Base-by-base conservation (phyloP, 345 rosid genomes). In the Rhodamnia argentea region DNA sequence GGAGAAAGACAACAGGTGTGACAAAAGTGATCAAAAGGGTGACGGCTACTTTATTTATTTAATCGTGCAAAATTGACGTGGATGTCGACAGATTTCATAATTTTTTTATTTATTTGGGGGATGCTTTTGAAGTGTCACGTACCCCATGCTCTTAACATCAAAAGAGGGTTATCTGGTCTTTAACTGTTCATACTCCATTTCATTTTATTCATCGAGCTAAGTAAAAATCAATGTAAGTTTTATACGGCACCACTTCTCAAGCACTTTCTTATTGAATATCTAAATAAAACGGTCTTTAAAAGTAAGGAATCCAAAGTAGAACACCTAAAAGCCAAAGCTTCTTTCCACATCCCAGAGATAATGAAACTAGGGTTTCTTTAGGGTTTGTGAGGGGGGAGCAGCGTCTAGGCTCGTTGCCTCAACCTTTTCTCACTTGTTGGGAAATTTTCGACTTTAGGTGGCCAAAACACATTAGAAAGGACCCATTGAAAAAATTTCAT, bases 301-400 rank as follows among this genome's bases (percentile, higher is more conserved):
- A 93, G 91, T 54, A 85, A 83, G 93, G 95, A 92, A 94, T 94
- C 96, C 95, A 60, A 94, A 91, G 96, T 88, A 85, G 86, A 85
- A 90, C 76, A 59, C 90, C 91, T 85, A 86, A 92, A 93, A 87
- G 93, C 90, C 93, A 91, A 89, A 87, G 85, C 78, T 87, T 87
- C 90, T 90, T 90, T 92, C 87, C 85, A 64, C 82, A 84, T 82
- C 87, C 86, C 47, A 37, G 3, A 32, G 47, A 70, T 52, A 58
- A 83, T 85, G 55, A 85, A 87, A 76, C 86, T 85, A 78, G 86
- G 86, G 87, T 58, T 51, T 85, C 53, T 60, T 62, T 53, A 78
- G 90, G 87, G 40, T 37, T 13, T 78, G 57, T 59, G 47, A 85
- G 56, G 27, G 87, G 87, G 85, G 83, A 85, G 89, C 91, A 88